A percentile compares a stretch with the other conserved stretches of the same genome.
These are phyloP conservation scores for Fraxinus cuspidata DNA, from an alignment of 257 asterid species.

Conservation along the genomic window DNA sequence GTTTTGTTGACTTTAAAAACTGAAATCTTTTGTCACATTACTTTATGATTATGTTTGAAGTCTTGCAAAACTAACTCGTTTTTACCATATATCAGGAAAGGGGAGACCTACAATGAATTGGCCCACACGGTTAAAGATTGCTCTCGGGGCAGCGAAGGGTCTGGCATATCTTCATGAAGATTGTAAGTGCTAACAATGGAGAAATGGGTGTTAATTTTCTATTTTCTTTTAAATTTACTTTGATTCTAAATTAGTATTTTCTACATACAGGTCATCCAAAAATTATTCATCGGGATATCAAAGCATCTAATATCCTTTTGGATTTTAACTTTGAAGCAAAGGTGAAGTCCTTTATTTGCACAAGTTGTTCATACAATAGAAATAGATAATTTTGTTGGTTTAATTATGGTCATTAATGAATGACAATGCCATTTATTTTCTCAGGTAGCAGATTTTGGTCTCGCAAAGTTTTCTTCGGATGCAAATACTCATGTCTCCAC, in stretches of 20 bases:
- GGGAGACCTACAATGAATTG: conserved; percentile 52
- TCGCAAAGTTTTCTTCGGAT: conserved; percentile 71
- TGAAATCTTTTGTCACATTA: conserved; percentile 10
- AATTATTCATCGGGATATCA: conserved; percentile 73
- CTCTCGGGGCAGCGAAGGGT: conserved; percentile 66
- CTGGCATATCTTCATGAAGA: conserved; percentile 39
- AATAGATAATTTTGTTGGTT: conserved; percentile 9
- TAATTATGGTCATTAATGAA: conserved; percentile 16
- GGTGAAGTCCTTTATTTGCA: conserved; percentile 35
- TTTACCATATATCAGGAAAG: conserved; percentile 38
- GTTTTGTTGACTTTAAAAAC: neutral
- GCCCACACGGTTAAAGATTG: conserved; percentile 70
- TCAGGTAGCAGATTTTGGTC: conserved; percentile 98
- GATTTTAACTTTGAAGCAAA: conserved; percentile 65
- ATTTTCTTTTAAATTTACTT: neutral
- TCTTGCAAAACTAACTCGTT: neutral
- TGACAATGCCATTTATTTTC: conserved; percentile 18
- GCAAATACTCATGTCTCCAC: conserved; percentile 84
- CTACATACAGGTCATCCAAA: conserved; percentile 36
- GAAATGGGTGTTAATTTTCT: neutral
- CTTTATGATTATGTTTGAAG: neutral
- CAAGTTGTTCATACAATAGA: conserved; percentile 1
- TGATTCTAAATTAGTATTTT: neutral
- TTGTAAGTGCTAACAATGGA: conserved; percentile 35
- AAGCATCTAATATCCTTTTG: conserved; percentile 68